These are phyloP conservation scores for Blastocladiella emersonii DNA, from an alignment of 371 early-diverging fungal genomes.

Conservation along the genomic window DNA sequence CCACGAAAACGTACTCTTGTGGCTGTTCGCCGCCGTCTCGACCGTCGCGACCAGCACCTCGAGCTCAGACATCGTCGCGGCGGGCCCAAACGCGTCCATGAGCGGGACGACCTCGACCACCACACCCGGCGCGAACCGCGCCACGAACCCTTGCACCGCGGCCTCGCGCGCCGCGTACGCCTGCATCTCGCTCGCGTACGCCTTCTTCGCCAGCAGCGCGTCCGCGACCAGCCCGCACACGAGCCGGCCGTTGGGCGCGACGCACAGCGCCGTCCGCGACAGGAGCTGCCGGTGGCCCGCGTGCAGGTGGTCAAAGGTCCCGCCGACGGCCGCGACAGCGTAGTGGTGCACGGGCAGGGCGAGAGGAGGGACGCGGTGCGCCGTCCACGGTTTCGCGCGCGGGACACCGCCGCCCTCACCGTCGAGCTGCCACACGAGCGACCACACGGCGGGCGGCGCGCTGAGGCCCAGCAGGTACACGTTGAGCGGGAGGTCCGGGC, in stretches of 20 bases:
- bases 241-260: conserved; percentile 33
- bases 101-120: conserved; percentile 51
- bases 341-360: too few relatives aligned
- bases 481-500: too few relatives aligned
- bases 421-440: too few relatives aligned
- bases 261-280: conserved; percentile 59
- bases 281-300: conserved; percentile 86
- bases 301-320: conserved; percentile 95
- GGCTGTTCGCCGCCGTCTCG: conserved; percentile 69
- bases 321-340: conserved; percentile 64
- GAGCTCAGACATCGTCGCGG: conserved; percentile 53
- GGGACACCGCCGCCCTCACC: too few relatives aligned
- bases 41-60: conserved; percentile 73
- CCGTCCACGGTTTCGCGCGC: too few relatives aligned
- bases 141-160: conserved; percentile 43
- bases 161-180: conserved; percentile 45
- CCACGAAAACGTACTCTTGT: conserved; percentile 31
- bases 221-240: conserved; percentile 66
- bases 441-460: too few relatives aligned
- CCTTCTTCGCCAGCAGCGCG: conserved; percentile 53
- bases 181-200: conserved; percentile 50
- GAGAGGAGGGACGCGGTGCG: too few relatives aligned
- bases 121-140: conserved; percentile 32
- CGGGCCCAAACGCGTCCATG: conserved; percentile 78
- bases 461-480: too few relatives aligned